Evolutionary conservation across 345 rosid genomes (phyloP).

Genomic region (Euphorbia pulcherrima): DNA sequence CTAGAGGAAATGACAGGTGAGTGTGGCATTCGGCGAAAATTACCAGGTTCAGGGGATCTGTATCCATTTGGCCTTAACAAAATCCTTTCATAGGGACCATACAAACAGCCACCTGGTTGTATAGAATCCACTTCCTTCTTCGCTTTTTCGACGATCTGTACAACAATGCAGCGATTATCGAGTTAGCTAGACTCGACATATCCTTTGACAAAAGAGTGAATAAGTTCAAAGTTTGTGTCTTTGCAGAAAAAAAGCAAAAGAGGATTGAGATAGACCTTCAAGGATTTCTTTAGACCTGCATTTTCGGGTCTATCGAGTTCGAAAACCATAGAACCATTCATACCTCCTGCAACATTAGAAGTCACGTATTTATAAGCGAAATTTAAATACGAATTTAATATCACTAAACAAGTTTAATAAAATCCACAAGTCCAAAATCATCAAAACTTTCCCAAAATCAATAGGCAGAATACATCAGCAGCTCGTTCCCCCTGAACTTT

Average conservation of each 20-base stretch:
- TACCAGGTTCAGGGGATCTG: no score
- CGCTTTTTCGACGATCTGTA: constrained; percentile 76
- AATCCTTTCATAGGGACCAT: constrained; percentile 17
- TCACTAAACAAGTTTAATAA: no score
- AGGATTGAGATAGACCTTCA: constrained; percentile 44
- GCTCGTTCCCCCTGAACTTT: no score
- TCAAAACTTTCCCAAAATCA: neutral
- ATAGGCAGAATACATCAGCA: no score
- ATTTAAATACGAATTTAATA: no score
- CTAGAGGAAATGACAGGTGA: no score
- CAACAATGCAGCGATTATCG: constrained; percentile 32
- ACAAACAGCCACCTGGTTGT: constrained; percentile 51
- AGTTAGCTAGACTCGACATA: constrained; percentile 26
- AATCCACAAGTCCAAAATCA: no score
- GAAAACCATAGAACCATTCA: constrained; percentile 79
- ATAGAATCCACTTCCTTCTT: constrained; percentile 61
- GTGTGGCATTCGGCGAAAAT: no score
- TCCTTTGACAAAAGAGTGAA: neutral
- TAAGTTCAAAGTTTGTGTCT: neutral
- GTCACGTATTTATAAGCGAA: neutral
- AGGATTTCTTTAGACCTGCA: constrained; percentile 71
- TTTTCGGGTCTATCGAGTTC: constrained; percentile 95
- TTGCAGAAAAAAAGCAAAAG: neutral
- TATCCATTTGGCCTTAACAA: no score
- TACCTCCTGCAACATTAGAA: constrained; percentile 57